Evolutionary conservation across 805 yeast genomes (phyloP), one percentile per base, ranked within the genome.

Genomic region (Starmerella gropengiesseri): DNA sequence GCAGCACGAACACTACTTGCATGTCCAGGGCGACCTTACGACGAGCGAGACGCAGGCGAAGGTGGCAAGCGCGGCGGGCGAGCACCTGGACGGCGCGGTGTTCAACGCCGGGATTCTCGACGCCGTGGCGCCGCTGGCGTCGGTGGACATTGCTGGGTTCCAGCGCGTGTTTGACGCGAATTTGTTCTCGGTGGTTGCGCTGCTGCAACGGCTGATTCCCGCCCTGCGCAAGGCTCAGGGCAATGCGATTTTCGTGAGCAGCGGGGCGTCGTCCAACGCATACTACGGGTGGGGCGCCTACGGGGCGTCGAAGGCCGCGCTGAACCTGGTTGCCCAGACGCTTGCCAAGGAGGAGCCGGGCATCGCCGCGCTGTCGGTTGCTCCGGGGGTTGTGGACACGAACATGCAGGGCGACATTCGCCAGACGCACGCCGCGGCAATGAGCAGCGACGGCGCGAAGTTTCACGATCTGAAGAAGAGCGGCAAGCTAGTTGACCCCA

Each of bases 331-430:
- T 40, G 77, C 83, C 6, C 56, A 64, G 36, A 74, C 82, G 12
- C 59, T 89, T 13, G 79, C 83, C 1, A 66, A 63, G 5, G 95
- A 86, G 55, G 86, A 81, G 57, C 64, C 68, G 1, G 68, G 64
- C 0, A 62, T 85, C n/a, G 60, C 64, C 27, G 66, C 80, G 3
- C 63, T 86, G 9, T 68, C 95, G 0, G 70, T 91, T 19, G 95
- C 95, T 0, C 97, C 97, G 0, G 97, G 98, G 4, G 94, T 85
- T 1, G 96, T 91, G 2, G 84, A 84, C 57, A 89, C 98, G 1
- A 67, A 66, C 17, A 89, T 91, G 97, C 97, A 91, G 63, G 59
- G 51, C 7, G 78, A 75, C 42, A 86, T 89, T 44, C 74, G 97
- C 53, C 79, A 74, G 14, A 68, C 61, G 33, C 75, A 47, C 35